Percentiles rank a stretch among this genome's conserved stretches.
Conservation (phyloP, 2,329 filamentous ascomycete species). For the Hypoxylon sp. region DNA sequence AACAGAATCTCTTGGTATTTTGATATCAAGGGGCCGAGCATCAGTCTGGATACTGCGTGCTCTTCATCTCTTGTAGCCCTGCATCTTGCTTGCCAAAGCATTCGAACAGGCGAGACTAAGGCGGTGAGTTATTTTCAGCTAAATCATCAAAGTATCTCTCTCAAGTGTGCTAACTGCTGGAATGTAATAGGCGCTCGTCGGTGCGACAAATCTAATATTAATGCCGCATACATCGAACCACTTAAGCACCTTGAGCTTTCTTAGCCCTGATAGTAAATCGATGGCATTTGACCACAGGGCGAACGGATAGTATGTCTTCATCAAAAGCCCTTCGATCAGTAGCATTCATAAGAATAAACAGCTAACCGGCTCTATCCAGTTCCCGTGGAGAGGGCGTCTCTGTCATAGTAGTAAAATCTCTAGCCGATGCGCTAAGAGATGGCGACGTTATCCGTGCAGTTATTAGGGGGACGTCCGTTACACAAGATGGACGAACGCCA, state of each 20-base stretch:
- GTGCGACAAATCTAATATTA: conserved; percentile 51
- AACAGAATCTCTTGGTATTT: conserved; percentile 59
- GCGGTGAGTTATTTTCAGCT: conserved; percentile 45
- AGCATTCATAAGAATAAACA: conserved; percentile 19
- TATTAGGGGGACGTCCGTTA: conserved; percentile 58
- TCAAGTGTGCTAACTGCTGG: background rate
- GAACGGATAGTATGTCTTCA: conserved; percentile 47
- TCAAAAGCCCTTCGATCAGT: background rate
- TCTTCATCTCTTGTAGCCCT: conserved; percentile 58
- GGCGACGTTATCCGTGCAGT: conserved; percentile 60
- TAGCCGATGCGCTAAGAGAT: conserved; percentile 62
- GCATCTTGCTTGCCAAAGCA: conserved; percentile 57
- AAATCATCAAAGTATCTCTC: background rate
- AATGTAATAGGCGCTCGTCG: conserved; percentile 46
- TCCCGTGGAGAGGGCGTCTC: conserved; percentile 66
- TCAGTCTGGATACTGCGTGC: conserved; percentile 62
- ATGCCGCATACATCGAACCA: conserved; percentile 53
- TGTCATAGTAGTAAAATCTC: conserved; percentile 63
- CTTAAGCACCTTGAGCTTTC: conserved; percentile 50
- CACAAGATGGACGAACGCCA: conserved; percentile 62
- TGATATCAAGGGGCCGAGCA: conserved; percentile 57
- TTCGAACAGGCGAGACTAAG: conserved; percentile 56
- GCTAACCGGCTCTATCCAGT: conserved; percentile 55
- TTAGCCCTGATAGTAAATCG: conserved; percentile 50
- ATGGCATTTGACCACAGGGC: conserved; percentile 52